Percentiles rank a stretch among this genome's conserved stretches.
Evolutionary conservation across 2,329 filamentous ascomycete genomes (phyloP).

Genomic region (Ceratocystiopsis sp.): DNA sequence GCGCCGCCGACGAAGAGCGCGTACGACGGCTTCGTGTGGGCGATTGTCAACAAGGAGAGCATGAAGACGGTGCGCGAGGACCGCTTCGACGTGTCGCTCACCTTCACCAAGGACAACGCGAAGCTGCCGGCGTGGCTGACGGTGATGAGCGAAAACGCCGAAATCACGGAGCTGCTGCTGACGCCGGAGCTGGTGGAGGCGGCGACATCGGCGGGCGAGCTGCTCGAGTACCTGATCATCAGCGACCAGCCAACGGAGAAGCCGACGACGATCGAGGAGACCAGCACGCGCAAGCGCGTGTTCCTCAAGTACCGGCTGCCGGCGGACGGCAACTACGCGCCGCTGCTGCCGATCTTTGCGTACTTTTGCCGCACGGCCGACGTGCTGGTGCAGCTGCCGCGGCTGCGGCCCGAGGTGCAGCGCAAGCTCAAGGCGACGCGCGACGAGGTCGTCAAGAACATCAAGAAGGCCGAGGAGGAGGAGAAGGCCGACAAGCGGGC

Average conservation of each 20-base stretch:
- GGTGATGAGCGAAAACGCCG: conserved; percentile 92
- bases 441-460: conserved; percentile 62
- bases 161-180: conserved; percentile 75
- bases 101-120: conserved; percentile 76
- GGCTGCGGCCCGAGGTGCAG: conserved; percentile 80
- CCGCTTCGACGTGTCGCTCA: conserved; percentile 86
- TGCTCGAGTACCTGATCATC: conserved; percentile 74
- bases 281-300: conserved; percentile 69
- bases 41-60: conserved; percentile 81
- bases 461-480: conserved; percentile 65
- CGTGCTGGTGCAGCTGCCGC: conserved; percentile 54
- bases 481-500: conserved; percentile 65
- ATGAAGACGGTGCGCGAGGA: conserved; percentile 86
- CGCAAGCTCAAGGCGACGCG: conserved; percentile 69
- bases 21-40: conserved; percentile 89
- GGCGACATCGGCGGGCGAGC: conserved; percentile 59
- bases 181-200: conserved; percentile 77
- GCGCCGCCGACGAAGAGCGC: conserved; percentile 44
- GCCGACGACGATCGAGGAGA: conserved; percentile 72
- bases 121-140: conserved; percentile 84
- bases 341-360: conserved; percentile 57
- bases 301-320: conserved; percentile 60
- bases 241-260: conserved; percentile 80
- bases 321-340: conserved; percentile 42
- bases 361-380: conserved; percentile 79